A percentile compares a stretch with the other conserved stretches of the same genome.
Conservation (phyloP, 2,329 filamentous ascomycete species). For the Rhynchosporium agropyri region DNA sequence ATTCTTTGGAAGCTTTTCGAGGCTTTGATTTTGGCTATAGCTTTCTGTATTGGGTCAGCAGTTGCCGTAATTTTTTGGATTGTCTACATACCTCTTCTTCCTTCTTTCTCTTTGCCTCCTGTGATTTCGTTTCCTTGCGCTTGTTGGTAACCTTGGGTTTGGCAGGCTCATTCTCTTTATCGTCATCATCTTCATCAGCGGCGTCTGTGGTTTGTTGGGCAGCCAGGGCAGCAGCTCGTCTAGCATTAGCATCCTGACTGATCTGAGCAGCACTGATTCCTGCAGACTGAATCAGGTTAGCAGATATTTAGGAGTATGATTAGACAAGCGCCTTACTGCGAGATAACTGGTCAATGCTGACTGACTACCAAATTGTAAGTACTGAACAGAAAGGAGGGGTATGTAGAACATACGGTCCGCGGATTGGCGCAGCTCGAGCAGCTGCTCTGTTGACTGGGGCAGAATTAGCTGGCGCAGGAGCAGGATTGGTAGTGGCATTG, state of each 20-base stretch:
- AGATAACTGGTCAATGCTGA: conserved; percentile 71
- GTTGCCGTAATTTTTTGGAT: neutral
- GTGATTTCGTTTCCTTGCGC: conserved; percentile 37
- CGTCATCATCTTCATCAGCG: conserved; percentile 23
- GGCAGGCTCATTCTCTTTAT: conserved; percentile 27
- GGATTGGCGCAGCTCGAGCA: conserved; percentile 32
- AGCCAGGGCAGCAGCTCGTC: conserved; percentile 48
- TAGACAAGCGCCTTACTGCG: conserved; percentile 51
- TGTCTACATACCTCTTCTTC: conserved; percentile 47
- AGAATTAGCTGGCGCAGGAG: conserved; percentile 10
- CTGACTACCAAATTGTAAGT: conserved; percentile 46
- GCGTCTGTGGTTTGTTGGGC: conserved; percentile 33
- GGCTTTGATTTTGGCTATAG: conserved; percentile 64
- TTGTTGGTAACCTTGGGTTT: conserved; percentile 39
- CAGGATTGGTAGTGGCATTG: conserved; percentile 10
- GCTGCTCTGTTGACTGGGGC: conserved; percentile 23
- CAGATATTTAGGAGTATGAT: conserved; percentile 42
- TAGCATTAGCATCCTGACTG: conserved; percentile 51
- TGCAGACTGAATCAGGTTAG: conserved; percentile 61
- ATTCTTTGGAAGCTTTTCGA: conserved; percentile 60
- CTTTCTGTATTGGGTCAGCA: conserved; percentile 45
- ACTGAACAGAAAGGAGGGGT: neutral
- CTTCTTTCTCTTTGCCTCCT: conserved; percentile 40
- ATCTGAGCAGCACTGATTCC: conserved; percentile 69
- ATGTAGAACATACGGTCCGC: conserved; percentile 38